Percentiles rank a stretch among this genome's conserved stretches.
Conservation (phyloP, 2,329 filamentous ascomycete species). For the Xylariaceae sp. region DNA sequence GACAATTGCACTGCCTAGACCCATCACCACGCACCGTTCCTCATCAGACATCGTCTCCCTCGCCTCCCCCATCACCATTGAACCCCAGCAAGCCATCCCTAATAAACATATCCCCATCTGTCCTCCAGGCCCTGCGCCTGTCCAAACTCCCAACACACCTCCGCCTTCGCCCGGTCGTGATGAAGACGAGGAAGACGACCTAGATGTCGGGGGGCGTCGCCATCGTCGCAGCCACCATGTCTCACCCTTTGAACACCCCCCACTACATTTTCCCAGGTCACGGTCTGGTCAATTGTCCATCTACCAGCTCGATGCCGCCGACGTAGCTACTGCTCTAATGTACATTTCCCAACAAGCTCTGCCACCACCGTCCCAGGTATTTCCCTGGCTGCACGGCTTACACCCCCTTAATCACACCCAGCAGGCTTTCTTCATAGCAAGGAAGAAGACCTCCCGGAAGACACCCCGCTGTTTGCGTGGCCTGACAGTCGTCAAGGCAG, state of each 20-base stretch:
- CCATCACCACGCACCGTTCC: constrained; percentile 43
- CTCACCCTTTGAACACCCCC: constrained; percentile 70
- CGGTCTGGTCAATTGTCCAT: constrained; percentile 55
- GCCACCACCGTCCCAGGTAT: constrained; percentile 80
- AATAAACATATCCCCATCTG: constrained; percentile 91
- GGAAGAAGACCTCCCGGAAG: constrained; percentile 65
- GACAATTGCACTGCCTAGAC: constrained; percentile 50
- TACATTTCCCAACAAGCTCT: constrained; percentile 74
- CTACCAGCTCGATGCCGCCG: constrained; percentile 67
- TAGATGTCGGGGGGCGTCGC: too few species aligned
- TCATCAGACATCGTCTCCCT: constrained; percentile 39
- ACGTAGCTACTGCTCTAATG: constrained; percentile 69
- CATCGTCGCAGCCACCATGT: constrained; percentile 4
- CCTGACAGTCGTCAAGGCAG: constrained; percentile 83
- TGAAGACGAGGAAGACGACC: constrained; percentile 48
- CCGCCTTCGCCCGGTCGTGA: constrained; percentile 62
- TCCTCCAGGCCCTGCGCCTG: constrained; percentile 67
- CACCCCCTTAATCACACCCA: constrained; percentile 88
- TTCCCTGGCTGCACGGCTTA: constrained; percentile 93
- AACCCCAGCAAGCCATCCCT: constrained; percentile 49
- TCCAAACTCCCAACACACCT: constrained; percentile 55
- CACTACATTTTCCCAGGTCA: constrained; percentile 54
- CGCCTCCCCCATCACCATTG: constrained; percentile 38
- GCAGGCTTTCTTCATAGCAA: constrained; percentile 79
- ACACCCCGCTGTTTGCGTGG: constrained; percentile 74